Conservation (phyloP, 2,329 filamentous ascomycete species). For the Colletotrichum somersetense region DNA sequence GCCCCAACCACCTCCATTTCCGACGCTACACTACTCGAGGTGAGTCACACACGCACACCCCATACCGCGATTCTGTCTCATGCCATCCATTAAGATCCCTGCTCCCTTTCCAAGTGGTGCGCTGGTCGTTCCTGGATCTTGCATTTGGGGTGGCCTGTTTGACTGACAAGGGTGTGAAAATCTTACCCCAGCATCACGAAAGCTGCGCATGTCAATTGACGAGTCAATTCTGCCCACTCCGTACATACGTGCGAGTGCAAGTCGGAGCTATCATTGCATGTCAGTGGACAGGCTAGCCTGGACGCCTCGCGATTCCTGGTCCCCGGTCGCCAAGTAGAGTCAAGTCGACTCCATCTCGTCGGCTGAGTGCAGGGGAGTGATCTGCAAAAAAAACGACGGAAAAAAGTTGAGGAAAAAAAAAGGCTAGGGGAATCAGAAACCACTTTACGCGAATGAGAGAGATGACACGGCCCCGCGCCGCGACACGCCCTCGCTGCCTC, state of each 20-base stretch:
- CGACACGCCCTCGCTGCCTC: conserved; percentile 43
- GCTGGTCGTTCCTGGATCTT: conserved; percentile 43
- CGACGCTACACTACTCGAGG: conserved; percentile 33
- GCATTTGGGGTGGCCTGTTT: conserved; percentile 33
- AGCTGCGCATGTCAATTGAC: conserved; percentile 38
- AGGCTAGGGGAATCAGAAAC: conserved; percentile 43
- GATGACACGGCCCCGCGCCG: conserved; percentile 45
- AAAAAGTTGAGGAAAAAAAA: conserved; percentile 16
- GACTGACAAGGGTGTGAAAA: conserved; percentile 20
- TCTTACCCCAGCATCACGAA: conserved; percentile 21
- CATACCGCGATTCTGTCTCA: conserved; percentile 43
- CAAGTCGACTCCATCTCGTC: conserved; percentile 33
- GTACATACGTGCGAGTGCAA: conserved; percentile 19
- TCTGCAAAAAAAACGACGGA: conserved; percentile 21
- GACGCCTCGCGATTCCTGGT: conserved; percentile 36
- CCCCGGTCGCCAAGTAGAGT: conserved; percentile 29
- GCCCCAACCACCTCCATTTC: conserved; percentile 39
- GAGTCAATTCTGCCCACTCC: conserved; percentile 36
- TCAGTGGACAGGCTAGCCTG: conserved; percentile 35
- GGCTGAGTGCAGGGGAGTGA: conserved; percentile 46
- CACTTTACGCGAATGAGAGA: conserved; percentile 53
- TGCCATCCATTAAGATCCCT: conserved; percentile 43
- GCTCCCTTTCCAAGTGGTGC: conserved; percentile 32
- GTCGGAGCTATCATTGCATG: conserved; percentile 30
- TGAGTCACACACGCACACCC: conserved; percentile 40